Conservation (phyloP, 2,329 filamentous ascomycete species). For the Pyrenophora graminea region DNA sequence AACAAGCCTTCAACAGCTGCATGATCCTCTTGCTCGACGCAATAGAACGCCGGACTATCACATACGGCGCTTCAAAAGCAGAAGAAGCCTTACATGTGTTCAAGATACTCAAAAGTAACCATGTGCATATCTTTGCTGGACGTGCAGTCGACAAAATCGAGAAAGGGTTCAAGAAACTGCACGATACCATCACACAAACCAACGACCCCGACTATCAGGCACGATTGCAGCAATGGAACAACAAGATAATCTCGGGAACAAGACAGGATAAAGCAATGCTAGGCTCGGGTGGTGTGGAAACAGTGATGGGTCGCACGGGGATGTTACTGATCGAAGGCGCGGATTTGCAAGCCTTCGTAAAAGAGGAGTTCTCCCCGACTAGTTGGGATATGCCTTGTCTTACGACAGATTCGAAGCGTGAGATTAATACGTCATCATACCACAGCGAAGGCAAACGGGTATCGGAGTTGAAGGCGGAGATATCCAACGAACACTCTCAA, state of each 20-base stretch:
- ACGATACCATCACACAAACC: conserved; percentile 12
- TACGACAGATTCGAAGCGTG: conserved; percentile 13
- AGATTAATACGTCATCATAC: neutral
- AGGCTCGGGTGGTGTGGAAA: conserved; percentile 30
- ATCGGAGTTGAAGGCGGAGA: no score
- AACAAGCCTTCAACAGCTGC: conserved; percentile 56
- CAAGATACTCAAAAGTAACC: conserved; percentile 47
- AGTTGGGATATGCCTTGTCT: conserved; percentile 28
- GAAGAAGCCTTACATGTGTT: conserved; percentile 51
- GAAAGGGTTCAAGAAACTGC: conserved; percentile 34
- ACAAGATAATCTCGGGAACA: conserved; percentile 14
- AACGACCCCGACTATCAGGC: conserved; percentile 9
- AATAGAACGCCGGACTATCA: conserved; percentile 48
- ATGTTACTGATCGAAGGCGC: conserved; percentile 55
- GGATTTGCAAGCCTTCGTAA: conserved; percentile 47
- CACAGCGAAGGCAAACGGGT: neutral
- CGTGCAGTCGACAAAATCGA: conserved; percentile 50
- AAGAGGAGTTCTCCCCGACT: conserved; percentile 41
- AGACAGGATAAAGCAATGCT: conserved; percentile 20
- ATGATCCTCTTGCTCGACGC: conserved; percentile 56
- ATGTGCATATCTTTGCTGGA: conserved; percentile 52
- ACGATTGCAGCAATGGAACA: conserved; percentile 3
- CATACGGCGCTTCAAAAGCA: conserved; percentile 34
- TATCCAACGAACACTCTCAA: neutral
- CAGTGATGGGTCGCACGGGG: conserved; percentile 54